Conservation (phyloP, 768 basidiomycete genomes). For the Rhodotorula graminis region DNA sequence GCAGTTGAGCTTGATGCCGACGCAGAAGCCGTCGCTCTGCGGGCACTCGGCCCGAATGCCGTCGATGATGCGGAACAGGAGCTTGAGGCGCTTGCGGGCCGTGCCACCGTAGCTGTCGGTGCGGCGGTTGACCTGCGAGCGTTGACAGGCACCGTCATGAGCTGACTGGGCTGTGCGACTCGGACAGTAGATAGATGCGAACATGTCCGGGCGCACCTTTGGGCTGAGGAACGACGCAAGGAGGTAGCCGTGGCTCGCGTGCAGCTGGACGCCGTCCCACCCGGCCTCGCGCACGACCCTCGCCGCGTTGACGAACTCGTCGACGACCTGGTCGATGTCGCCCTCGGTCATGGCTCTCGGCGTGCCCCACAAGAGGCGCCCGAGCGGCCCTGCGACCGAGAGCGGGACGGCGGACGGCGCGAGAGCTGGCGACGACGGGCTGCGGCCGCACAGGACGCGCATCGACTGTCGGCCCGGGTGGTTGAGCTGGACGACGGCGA, state of each 20-base stretch:
- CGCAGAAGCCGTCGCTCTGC: constrained; percentile 53
- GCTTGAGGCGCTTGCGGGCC: constrained; percentile 52
- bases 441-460: constrained; percentile 66
- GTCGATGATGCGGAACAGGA: constrained; percentile 58
- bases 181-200: background rate
- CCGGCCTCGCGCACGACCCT: constrained; percentile 61
- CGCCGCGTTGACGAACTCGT: constrained; percentile 65
- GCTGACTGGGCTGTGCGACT: background rate
- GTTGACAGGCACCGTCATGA: background rate
- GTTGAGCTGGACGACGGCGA: constrained; percentile 75
- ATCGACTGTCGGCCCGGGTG: constrained; percentile 75
- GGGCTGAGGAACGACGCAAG: constrained; percentile 71
- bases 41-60: constrained; percentile 59
- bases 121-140: constrained; percentile 54
- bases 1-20: constrained; percentile 76
- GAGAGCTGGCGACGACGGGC: constrained; percentile 58
- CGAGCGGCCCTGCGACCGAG: constrained; percentile 45
- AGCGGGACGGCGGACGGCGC: constrained; percentile 61
- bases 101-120: constrained; percentile 59
- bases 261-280: constrained; percentile 82
- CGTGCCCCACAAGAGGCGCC: constrained; percentile 58
- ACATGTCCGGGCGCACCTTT: constrained; percentile 52
- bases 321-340: constrained; percentile 62
- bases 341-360: constrained; percentile 58
- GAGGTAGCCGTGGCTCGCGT: constrained; percentile 80